Evolutionary conservation across 805 yeast species (phyloP).

Genomic region (Pichia insulana): DNA sequence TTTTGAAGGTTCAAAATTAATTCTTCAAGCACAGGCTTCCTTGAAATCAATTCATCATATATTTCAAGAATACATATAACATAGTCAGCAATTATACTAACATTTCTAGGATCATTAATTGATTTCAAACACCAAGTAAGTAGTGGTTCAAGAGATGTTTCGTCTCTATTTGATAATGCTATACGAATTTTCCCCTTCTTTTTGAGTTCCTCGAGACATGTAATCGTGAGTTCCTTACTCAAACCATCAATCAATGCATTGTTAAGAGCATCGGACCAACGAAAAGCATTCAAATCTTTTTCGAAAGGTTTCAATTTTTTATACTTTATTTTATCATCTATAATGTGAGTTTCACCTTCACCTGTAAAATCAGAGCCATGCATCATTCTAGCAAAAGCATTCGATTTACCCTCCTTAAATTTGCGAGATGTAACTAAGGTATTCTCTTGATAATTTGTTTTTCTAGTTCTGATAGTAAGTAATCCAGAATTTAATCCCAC

Average conservation of each 20-base stretch:
- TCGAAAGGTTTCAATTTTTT: constrained; percentile 78
- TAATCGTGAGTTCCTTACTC: constrained; percentile 70
- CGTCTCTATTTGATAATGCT: constrained; percentile 78
- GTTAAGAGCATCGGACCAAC: constrained; percentile 90
- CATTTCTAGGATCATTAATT: constrained; percentile 72
- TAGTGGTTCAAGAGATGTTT: constrained; percentile 69
- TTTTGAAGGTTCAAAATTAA: constrained; percentile 51
- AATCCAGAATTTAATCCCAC: constrained; percentile 89
- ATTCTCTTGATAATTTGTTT: constrained; percentile 49
- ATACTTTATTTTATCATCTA: constrained; percentile 44
- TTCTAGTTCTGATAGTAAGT: constrained; percentile 80
- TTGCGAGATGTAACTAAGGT: constrained; percentile 20
- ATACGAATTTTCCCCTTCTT: constrained; percentile 81
- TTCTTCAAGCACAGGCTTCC: constrained; percentile 70
- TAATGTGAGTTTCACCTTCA: constrained; percentile 69
- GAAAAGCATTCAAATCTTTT: constrained; percentile 73
- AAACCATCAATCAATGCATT: constrained; percentile 63
- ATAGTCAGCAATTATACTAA: constrained; percentile 57
- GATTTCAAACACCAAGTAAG: constrained; percentile 72
- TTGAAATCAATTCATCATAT: constrained; percentile 67
- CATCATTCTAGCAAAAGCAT: constrained; percentile 71
- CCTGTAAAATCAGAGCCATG: constrained; percentile 89
- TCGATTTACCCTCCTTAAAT: constrained; percentile 38
- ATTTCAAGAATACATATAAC: constrained; percentile 59
- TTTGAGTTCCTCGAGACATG: constrained; percentile 79